phyloP scores from a whole-genome alignment of 352 stramenopile species.

The Phytopythium cucurbitacearum region DNA sequence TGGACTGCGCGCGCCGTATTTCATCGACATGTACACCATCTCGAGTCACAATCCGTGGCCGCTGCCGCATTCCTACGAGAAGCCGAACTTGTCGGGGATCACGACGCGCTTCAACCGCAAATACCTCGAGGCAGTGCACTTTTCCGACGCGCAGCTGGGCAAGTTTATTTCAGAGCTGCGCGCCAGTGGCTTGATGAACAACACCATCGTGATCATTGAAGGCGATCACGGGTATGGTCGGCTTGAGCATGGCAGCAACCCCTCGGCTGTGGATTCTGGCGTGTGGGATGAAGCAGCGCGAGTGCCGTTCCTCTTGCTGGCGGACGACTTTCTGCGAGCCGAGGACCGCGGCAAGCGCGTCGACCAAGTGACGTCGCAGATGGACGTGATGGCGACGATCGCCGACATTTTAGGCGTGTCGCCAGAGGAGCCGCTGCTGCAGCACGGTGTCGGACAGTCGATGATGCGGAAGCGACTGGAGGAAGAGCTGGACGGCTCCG shows the following conservation, averaged over 20 bases:
- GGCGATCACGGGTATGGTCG: constrained; percentile 65
- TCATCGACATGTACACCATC: constrained; percentile 81
- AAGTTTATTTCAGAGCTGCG: constrained; percentile 50
- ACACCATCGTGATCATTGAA: constrained; percentile 69
- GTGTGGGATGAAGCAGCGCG: constrained; percentile 61
- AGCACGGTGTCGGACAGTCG: constrained; percentile 66
- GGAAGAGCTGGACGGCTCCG: too few relatives aligned
- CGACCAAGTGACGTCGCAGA: constrained; percentile 64
- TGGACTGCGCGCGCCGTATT: constrained; percentile 59
- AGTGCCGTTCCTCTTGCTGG: constrained; percentile 62
- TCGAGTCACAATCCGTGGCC: constrained; percentile 67
- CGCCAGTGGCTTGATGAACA: constrained; percentile 55
- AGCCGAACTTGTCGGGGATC: constrained; percentile 41
- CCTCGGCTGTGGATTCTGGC: constrained; percentile 51
- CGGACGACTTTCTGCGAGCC: constrained; percentile 52
- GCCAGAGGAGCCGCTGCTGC: constrained; percentile 39
- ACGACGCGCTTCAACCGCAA: constrained; percentile 69
- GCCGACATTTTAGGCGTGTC: constrained; percentile 58
- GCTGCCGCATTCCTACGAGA: constrained; percentile 38
- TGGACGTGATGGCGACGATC: constrained; percentile 69
- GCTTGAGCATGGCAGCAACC: constrained; percentile 68
- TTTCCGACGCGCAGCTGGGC: constrained; percentile 62
- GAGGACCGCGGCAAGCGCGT: constrained; percentile 41
- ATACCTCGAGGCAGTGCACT: constrained; percentile 67
- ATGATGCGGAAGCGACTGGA: constrained; percentile 43